A percentile compares a stretch with the other conserved stretches of the same genome.
These are phyloP conservation scores for Hypsizygus marmoreus DNA, from an alignment of 768 basidiomycete species.

Conservation along the genomic window DNA sequence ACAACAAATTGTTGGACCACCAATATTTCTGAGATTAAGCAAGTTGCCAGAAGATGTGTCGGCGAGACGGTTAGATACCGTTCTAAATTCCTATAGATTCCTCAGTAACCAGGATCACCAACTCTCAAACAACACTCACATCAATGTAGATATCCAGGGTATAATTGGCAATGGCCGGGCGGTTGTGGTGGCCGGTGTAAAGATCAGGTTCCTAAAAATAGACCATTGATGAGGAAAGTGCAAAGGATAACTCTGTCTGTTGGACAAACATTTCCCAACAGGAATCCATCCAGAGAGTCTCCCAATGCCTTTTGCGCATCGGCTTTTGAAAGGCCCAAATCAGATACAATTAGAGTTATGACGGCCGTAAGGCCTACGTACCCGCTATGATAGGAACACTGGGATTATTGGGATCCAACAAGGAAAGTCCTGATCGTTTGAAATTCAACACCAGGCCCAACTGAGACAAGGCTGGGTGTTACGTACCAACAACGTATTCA, in stretches of 20 bases:
- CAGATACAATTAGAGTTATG: neutral
- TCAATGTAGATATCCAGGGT: constrained; percentile 46
- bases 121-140: constrained; percentile 25
- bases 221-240: neutral
- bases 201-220: constrained; percentile 58
- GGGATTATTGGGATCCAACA: constrained; percentile 39
- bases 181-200: constrained; percentile 44
- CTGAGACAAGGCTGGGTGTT: neutral
- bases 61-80: constrained; percentile 34
- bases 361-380: constrained; percentile 8
- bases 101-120: neutral
- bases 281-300: constrained; percentile 41
- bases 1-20: constrained; percentile 55
- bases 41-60: constrained; percentile 42
- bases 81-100: constrained; percentile 40
- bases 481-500: constrained; percentile 33
- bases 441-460: too few relatives aligned
- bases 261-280: constrained; percentile 50
- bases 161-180: constrained; percentile 47
- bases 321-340: constrained; percentile 21
- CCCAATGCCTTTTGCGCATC: constrained; percentile 39
- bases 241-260: neutral
- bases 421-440: constrained; percentile 44
- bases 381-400: constrained; percentile 32
- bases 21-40: constrained; percentile 38